Percentiles rank a stretch among this genome's conserved stretches.
Evolutionary conservation across 1,284 basidiomycete species (phyloP).

Genomic region (Malassezia yamatoensis): DNA sequence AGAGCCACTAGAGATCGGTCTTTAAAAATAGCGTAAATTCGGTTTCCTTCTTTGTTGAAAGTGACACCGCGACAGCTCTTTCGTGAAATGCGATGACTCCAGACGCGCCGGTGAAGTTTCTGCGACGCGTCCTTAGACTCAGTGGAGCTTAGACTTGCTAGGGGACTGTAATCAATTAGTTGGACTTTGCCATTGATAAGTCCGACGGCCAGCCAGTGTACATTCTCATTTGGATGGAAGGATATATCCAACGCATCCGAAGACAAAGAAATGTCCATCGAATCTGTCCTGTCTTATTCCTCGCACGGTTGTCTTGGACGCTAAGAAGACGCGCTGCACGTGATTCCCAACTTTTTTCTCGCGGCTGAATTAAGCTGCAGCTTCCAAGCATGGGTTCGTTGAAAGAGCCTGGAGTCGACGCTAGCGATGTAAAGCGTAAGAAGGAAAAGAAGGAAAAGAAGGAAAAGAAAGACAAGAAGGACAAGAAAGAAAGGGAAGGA

Average conservation of each 20-base stretch:
- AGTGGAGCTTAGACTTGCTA: not conserved
- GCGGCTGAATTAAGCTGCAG: not conserved
- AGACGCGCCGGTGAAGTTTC: slow-evolving; percentile 17
- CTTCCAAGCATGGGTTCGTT: not conserved
- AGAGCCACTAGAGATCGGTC: slow-evolving; percentile 59
- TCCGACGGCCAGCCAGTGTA: slow-evolving; percentile 59
- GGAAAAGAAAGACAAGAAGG: not conserved
- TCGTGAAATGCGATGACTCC: slow-evolving; percentile 25
- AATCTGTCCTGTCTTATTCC: slow-evolving; percentile 6
- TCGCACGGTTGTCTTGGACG: slow-evolving; percentile 5
- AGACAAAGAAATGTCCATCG: slow-evolving; percentile 48
- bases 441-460: slow-evolving; percentile 4
- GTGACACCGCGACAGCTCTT: slow-evolving; percentile 35
- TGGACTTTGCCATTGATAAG: slow-evolving; percentile 74
- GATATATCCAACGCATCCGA: slow-evolving; percentile 77
- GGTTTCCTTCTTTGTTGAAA: slow-evolving; percentile 18
- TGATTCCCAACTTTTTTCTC: slow-evolving; percentile 8
- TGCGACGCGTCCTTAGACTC: not conserved
- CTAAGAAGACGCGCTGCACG: not conserved
- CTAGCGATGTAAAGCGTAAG: not conserved
- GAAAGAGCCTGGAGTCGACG: not conserved
- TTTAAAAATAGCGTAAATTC: slow-evolving; percentile 71
- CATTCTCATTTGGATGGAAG: slow-evolving; percentile 65
- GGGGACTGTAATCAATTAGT: slow-evolving; percentile 57
- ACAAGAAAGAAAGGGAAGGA: not conserved